Evolutionary conservation across 306 rosid genomes (phyloP).

Genomic region (Senna siamea): DNA sequence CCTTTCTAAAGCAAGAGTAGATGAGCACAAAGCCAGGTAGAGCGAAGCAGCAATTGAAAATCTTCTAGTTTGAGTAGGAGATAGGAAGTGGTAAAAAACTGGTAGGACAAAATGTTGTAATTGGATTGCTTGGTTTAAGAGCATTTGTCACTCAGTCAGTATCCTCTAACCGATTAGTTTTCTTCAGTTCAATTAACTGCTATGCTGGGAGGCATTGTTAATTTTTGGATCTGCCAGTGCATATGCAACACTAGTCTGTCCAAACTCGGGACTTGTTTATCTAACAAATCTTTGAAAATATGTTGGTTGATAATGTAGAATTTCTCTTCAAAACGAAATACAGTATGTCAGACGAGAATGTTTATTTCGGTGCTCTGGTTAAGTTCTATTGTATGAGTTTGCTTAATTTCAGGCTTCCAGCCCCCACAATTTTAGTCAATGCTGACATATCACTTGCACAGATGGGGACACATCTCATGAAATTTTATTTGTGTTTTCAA

Average conservation of each 20-base stretch:
- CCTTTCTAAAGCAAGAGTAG: constrained; percentile 65
- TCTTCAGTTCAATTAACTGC: background rate
- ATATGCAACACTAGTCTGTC: background rate
- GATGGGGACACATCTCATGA: no score
- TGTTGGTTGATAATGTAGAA: background rate
- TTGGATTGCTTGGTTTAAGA: constrained; percentile 31
- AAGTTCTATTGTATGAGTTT: no score
- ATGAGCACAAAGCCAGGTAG: constrained; percentile 37
- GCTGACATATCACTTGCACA: background rate
- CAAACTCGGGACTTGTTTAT: background rate
- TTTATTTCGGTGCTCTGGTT: background rate
- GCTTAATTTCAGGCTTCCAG: background rate
- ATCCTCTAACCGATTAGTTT: constrained; percentile 17
- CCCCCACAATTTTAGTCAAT: background rate
- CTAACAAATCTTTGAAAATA: no score
- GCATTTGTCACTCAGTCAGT: constrained; percentile 25
- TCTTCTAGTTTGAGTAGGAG: constrained; percentile 18
- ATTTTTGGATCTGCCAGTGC: no score
- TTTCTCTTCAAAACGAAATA: background rate
- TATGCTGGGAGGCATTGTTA: background rate
- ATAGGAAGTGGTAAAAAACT: constrained; percentile 30
- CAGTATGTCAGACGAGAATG: background rate
- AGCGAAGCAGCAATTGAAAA: constrained; percentile 21
- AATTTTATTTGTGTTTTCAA: no score
- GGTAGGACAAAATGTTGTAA: constrained; percentile 31